Percentiles rank a stretch among this genome's conserved stretches.
Evolutionary conservation across 2,329 filamentous ascomycete genomes (phyloP).

Genomic region (Cercospora zeina): DNA sequence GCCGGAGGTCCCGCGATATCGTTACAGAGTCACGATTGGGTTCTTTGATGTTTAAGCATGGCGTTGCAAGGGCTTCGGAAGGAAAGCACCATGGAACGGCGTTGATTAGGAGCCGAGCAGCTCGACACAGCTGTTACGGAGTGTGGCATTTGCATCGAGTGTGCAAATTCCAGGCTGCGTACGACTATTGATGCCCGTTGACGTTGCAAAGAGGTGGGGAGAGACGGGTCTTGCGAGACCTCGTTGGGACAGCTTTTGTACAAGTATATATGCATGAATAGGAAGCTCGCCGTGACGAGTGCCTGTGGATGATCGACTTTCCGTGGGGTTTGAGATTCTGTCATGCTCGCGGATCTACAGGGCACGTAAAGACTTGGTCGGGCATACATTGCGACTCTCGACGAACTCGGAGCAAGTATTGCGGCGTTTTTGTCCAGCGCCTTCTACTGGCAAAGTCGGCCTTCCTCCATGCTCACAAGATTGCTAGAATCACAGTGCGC

Average conservation of each 20-base stretch:
- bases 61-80: conserved; percentile 8
- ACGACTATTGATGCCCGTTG: conserved; percentile 17
- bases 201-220: background rate
- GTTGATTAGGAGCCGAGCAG: conserved; percentile 5
- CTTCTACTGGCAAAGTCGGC: no score
- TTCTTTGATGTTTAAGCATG: conserved; percentile 4
- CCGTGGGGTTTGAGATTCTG: background rate
- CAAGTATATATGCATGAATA: conserved; percentile 13
- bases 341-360: background rate
- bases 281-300: conserved; percentile 2
- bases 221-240: conserved; percentile 10
- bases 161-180: conserved; percentile 13
- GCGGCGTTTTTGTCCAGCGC: no score
- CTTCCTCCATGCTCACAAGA: no score
- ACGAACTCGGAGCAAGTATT: no score
- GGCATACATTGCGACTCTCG: no score
- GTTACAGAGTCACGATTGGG: background rate
- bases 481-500: background rate
- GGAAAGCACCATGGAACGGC: conserved; percentile 7
- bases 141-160: conserved; percentile 7
- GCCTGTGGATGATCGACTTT: background rate
- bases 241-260: conserved; percentile 15
- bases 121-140: background rate
- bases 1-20: conserved; percentile 22
- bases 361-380: no score